A percentile compares a stretch with the other conserved stretches of the same genome.
Evolutionary conservation across 345 rosid genomes (phyloP).

Genomic region (Euphorbia peplus): DNA sequence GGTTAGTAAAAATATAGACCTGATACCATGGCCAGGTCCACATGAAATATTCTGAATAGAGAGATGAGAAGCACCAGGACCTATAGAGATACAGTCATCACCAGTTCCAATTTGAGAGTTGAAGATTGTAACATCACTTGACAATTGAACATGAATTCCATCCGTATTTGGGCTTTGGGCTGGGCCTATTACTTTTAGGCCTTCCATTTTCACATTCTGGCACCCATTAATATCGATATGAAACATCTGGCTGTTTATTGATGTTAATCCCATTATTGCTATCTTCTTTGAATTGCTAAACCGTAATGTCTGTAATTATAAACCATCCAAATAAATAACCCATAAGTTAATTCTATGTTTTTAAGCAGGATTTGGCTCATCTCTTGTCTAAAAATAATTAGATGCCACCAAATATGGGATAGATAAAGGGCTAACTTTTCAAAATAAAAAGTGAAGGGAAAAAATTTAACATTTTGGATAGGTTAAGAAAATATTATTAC

Average conservation of each 20-base stretch:
- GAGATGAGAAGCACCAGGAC: constrained; percentile 53
- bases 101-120: constrained; percentile 69
- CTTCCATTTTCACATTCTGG: constrained; percentile 3
- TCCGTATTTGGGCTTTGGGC: constrained; percentile 73
- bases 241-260: constrained; percentile 14
- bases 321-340: no score
- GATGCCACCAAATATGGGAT: no score
- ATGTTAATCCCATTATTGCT: constrained; percentile 7
- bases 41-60: constrained; percentile 57
- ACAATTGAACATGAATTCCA: constrained; percentile 64
- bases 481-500: no score
- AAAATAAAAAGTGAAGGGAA: no score
- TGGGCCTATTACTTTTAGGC: not conserved
- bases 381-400: no score
- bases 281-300: constrained; percentile 9
- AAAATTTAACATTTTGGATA: no score
- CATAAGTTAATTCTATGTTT: no score
- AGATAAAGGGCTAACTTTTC: no score
- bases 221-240: constrained; percentile 11
- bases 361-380: no score
- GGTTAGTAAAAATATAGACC: constrained; percentile 33
- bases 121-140: constrained; percentile 49
- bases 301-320: constrained; percentile 1
- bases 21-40: constrained; percentile 83
- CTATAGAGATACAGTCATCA: constrained; percentile 80